Evolutionary conservation across 1,284 basidiomycete genomes (phyloP), one percentile per base, ranked within the genome.

Genomic region (Marasmius tenuissimus): DNA sequence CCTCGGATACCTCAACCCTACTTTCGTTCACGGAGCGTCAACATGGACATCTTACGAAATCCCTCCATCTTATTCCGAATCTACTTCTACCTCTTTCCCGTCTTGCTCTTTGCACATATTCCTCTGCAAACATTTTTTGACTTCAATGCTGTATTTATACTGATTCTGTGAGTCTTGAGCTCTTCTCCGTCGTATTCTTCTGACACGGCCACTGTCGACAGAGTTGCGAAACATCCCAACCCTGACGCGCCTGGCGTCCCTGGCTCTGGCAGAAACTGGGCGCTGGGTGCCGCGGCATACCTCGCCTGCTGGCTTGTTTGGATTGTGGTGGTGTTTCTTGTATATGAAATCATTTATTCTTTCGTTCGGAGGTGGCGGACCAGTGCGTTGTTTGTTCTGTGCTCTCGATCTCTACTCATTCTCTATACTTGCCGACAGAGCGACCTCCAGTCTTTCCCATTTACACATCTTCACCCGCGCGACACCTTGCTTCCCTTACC

Each of bases 291-390:
- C n/a, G 86, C 90, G 14, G 91, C 89, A 27, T 93, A 93, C 74
- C 81, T 88, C 40, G 85, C 89, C 11, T 92, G 89, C 73, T 94
- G 91, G 87, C 72, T 84, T 57, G 79, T 84, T 49, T 93, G 91
- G 83, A 81, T 93, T 40, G 72, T 90, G 59, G 81, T 85, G n/a
- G 85, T 95, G n/a, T 85, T 89, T 71, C 70, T 94, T 64, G 73
- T 92, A 33, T 94, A 94, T 75, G 92, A 94, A 67, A 72, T 93
- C 51, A 76, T 92, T 39, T 95, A 89, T 72, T 91, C 88, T 51
- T 94, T 93, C 72, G 82, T 83, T 67, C 80, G 93, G 61, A 78
- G 91, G 62, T 95, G 93, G 93, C 84, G 92, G 66, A 80, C 89
- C 68, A 90, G 91, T 93, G 71, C 82, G 92, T 91, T n/a, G 12